Evolutionary conservation across 139 green algal species (phyloP), one percentile per base, ranked within the genome.

Genomic region (Pedinophyceae sp.): DNA sequence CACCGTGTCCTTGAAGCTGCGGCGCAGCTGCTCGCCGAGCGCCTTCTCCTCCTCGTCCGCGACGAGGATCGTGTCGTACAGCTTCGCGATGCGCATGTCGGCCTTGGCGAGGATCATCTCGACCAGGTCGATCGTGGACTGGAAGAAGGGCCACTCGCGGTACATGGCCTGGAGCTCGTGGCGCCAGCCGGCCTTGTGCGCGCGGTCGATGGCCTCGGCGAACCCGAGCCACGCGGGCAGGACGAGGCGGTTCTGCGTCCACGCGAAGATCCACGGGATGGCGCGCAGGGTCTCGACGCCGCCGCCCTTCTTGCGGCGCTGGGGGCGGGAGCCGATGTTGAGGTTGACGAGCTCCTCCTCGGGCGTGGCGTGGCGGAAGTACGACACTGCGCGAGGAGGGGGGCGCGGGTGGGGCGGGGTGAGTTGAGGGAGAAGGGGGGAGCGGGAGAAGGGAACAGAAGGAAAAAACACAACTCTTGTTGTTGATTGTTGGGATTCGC

Each of bases 261-360:
- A 98, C 20, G 91, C 87, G 71, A 98, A 97, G 67, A 96, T 92
- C 91, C 91, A 98, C 46, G 91, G 91, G 66, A 99, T 99, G 61
- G 91, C 88, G 18, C 91, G 80, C 55, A 98, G 75, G 10, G 74
- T 78, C 34, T 72, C 66, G 47, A 93, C 80, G 50, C 70, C 66
- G n/a, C 67, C 76, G 22, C 52, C 64, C 52, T 81, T 54, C 55
- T 67, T 70, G 47, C 82, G 72, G 46, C 67, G 71, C 2, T 75
- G 57, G 16, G 87, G 87, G 18, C 88, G 76, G 55, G 67, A 82
- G 34, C 89, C 89, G 56, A 97, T 97, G 77, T 97, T 97, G 55
- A 98, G 83, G 71, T 85, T 83, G 4, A 80, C 85, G 41, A 97
- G 78, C 77, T 98, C 90, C 22, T 69, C 77, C 55, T 94, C 88